Evolutionary conservation across 805 yeast genomes (phyloP), one percentile per base, ranked within the genome.

Genomic region (Hanseniaspora clermontiae): DNA sequence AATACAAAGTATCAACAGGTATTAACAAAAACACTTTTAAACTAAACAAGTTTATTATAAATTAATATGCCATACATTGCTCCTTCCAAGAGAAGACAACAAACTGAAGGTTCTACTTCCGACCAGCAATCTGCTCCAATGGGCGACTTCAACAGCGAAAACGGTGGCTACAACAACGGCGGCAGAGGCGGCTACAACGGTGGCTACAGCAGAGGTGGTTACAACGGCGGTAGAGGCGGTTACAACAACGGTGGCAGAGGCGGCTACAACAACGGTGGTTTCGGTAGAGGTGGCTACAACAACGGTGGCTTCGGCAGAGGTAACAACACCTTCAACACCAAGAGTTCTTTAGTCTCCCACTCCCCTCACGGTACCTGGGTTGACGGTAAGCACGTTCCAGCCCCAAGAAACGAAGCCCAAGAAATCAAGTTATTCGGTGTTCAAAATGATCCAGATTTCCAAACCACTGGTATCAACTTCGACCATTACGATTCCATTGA

Each of bases 401-500:
- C 95, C 59, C 78, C 82, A 57, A 77, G 73, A 61, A 84, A 86
- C 71, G 80, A 79, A 65, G 74, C 75, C 58, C 65, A 83, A 62
- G 98, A 93, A 74, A 64, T 76, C 57, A 89, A 87, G 66, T 76
- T 93, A 60, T 95, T 86, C 65, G 98, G 99, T 66, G 95, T 83
- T 65, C 68, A 74, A 36, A 74, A 72, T 43, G 77, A 76, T 60
- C 77, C 88, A 64, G 66, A 69, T 42, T 81, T 83, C 75, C 96
- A 87, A 76, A 82, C 95, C 54, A 85, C 96, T 40, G 99, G 99
- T 78, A 93, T 93, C 74, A 93, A 93, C 76, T 93, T 93, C 68
- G 99, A 95, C 72, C 89, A 87, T 77, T 93, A 93, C 73, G 99
- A 93, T 70, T 97, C 95, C 59, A 93, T 93, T 61, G 98, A 98